These are phyloP conservation scores for Phytophthora litchii DNA, from an alignment of 352 stramenopile genomes.

Conservation along the genomic window DNA sequence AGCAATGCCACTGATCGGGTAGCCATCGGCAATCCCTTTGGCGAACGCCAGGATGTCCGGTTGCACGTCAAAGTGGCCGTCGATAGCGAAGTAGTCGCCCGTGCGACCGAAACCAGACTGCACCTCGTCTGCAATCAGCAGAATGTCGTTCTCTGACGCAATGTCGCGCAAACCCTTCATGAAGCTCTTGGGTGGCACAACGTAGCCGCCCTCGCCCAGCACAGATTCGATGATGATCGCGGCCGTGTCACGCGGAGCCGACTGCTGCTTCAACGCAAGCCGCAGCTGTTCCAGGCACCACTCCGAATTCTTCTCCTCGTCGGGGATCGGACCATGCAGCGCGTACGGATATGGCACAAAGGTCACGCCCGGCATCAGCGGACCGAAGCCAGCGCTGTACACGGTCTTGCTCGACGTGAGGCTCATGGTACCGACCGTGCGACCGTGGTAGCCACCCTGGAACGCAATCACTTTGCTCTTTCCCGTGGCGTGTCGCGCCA, in stretches of 20 bases:
- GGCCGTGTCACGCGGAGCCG: slow-evolving; percentile 82
- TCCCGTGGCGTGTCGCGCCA: slow-evolving; percentile 89
- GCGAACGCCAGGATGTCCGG: slow-evolving; percentile 94
- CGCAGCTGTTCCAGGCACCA: slow-evolving; percentile 88
- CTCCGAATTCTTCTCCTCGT: slow-evolving; percentile 67
- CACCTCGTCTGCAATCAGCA: slow-evolving; percentile 94
- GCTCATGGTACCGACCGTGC: slow-evolving; percentile 92
- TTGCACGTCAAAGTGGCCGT: slow-evolving; percentile 83
- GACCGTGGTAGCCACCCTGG: slow-evolving; percentile 92
- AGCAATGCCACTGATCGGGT: slow-evolving; percentile 90
- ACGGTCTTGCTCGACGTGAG: slow-evolving; percentile 92
- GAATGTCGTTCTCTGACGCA: slow-evolving; percentile 92
- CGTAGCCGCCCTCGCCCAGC: slow-evolving; percentile 92
- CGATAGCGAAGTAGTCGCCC: slow-evolving; percentile 87
- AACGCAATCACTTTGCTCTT: slow-evolving; percentile 93
- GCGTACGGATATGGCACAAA: slow-evolving; percentile 90
- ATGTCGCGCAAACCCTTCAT: slow-evolving; percentile 92
- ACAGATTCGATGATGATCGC: slow-evolving; percentile 93
- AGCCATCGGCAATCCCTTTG: slow-evolving; percentile 94
- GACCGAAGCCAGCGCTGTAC: slow-evolving; percentile 89
- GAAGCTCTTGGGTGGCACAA: slow-evolving; percentile 91
- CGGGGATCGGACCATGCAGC: slow-evolving; percentile 82
- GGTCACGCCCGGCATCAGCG: slow-evolving; percentile 82
- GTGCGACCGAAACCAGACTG: slow-evolving; percentile 91
- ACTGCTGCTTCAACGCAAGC: slow-evolving; percentile 92